Evolutionary conservation across 2,329 filamentous ascomycete genomes (phyloP).

Genomic region (Talaromyces pinophilus): DNA sequence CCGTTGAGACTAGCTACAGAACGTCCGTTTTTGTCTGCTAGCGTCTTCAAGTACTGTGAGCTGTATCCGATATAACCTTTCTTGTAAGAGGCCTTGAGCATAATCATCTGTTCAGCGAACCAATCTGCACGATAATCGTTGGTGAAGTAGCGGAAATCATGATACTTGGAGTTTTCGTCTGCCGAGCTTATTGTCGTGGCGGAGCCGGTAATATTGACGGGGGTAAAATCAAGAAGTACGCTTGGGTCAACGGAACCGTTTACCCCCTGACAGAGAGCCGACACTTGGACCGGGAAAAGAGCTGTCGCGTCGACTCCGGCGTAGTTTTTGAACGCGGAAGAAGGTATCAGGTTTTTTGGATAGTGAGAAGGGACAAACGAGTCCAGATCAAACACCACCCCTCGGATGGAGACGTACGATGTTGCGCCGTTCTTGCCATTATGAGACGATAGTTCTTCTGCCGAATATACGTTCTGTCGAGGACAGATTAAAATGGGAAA

Average conservation of each 20-base stretch:
- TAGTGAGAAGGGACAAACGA: slow-evolving; percentile 76
- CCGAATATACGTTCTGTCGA: slow-evolving; percentile 82
- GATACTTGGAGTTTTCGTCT: slow-evolving; percentile 77
- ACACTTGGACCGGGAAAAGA: slow-evolving; percentile 93
- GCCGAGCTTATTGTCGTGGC: slow-evolving; percentile 64
- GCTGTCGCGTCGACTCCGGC: slow-evolving; percentile 83
- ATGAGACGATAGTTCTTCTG: slow-evolving; percentile 70
- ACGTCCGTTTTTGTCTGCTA: slow-evolving; percentile 61
- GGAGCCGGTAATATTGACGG: slow-evolving; percentile 70
- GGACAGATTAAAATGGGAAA: slow-evolving; percentile 91
- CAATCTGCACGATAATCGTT: slow-evolving; percentile 85
- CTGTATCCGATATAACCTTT: slow-evolving; percentile 88
- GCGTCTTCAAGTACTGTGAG: slow-evolving; percentile 69
- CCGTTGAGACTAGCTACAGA: slow-evolving; percentile 76
- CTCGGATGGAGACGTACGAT: slow-evolving; percentile 80
- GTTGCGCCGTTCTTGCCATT: slow-evolving; percentile 68
- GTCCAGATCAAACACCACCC: slow-evolving; percentile 81
- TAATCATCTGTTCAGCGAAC: slow-evolving; percentile 86
- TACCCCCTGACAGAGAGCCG: slow-evolving; percentile 80
- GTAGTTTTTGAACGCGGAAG: slow-evolving; percentile 71
- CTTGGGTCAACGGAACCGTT: slow-evolving; percentile 65
- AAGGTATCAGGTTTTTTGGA: slow-evolving; percentile 62
- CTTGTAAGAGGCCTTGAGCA: slow-evolving; percentile 74
- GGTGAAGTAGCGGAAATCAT: slow-evolving; percentile 86
- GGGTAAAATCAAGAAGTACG: slow-evolving; percentile 83